Evolutionary conservation across 2,329 filamentous ascomycete genomes (phyloP).

Genomic region (Gremmenia infestans): DNA sequence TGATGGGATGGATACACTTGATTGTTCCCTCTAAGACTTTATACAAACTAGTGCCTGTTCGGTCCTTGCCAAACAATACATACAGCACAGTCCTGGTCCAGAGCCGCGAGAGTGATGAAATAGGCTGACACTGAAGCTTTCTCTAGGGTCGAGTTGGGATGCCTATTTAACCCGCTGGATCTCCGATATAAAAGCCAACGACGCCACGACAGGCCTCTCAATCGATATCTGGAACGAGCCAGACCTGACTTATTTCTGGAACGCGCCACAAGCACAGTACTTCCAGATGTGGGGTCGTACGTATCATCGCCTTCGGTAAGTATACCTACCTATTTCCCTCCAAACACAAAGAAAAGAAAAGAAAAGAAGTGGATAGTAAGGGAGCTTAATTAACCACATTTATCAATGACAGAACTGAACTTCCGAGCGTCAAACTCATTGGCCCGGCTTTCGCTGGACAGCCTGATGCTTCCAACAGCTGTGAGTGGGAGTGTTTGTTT

Average conservation of each 20-base stretch:
- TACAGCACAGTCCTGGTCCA: too few species aligned
- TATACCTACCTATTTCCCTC: not conserved
- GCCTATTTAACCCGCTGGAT: conserved; percentile 37
- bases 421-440: conserved; percentile 22
- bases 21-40: not conserved
- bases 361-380: not conserved
- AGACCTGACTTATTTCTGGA: conserved; percentile 35
- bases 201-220: conserved; percentile 35
- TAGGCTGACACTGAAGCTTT: not conserved
- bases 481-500: not conserved
- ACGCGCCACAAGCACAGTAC: conserved; percentile 35
- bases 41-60: not conserved
- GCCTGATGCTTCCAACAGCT: conserved; percentile 20
- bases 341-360: not conserved
- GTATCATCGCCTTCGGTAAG: conserved; percentile 35
- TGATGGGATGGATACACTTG: too few species aligned
- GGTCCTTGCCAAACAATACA: not conserved
- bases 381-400: too few species aligned
- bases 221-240: conserved; percentile 52
- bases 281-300: conserved; percentile 37
- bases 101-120: too few species aligned
- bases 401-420: not conserved
- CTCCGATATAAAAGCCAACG: conserved; percentile 35
- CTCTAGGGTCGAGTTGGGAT: conserved; percentile 37
- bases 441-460: conserved; percentile 35